A percentile compares a stretch with the other conserved stretches of the same genome.
These are phyloP conservation scores for Saccharum hybrid DNA, from an alignment of 202 grass and related monocot species.

Conservation along the genomic window DNA sequence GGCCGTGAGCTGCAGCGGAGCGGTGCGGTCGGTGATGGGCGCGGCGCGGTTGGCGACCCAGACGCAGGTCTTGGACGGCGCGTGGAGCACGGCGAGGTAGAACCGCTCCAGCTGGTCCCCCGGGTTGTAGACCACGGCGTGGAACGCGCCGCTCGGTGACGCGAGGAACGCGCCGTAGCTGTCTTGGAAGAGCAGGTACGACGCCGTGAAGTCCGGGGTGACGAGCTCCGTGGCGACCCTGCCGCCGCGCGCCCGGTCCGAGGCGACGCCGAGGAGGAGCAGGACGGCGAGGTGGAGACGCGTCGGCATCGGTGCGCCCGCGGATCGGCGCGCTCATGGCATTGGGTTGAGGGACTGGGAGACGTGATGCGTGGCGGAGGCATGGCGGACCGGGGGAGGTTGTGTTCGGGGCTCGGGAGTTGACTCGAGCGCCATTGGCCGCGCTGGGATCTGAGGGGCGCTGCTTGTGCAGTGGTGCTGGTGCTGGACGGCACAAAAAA, in stretches of 20 bases:
- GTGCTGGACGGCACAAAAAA: neutral
- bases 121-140: slow-evolving; percentile 61
- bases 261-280: neutral
- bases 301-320: slow-evolving; percentile 31
- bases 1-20: slow-evolving; percentile 51
- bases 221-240: slow-evolving; percentile 58
- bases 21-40: slow-evolving; percentile 60
- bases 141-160: slow-evolving; percentile 61
- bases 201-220: slow-evolving; percentile 57
- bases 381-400: slow-evolving; percentile 14
- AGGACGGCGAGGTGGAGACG: slow-evolving; percentile 21
- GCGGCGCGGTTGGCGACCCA: slow-evolving; percentile 78
- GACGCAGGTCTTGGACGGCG: slow-evolving; percentile 55
- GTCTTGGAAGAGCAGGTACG: slow-evolving; percentile 62
- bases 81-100: slow-evolving; percentile 75
- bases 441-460: slow-evolving; percentile 36
- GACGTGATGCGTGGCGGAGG: slow-evolving; percentile 22
- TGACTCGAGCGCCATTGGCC: slow-evolving; percentile 52
- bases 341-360: slow-evolving; percentile 13
- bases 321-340: slow-evolving; percentile 33
- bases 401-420: slow-evolving; percentile 37
- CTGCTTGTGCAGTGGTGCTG: too few relatives aligned
- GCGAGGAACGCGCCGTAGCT: slow-evolving; percentile 69
- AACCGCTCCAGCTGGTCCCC: slow-evolving; percentile 43
- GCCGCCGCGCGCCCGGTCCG: neutral